Evolutionary conservation across 1,139 yeast genomes (phyloP), one percentile per base, ranked within the genome.

Genomic region (Scheffersomyces illinoinensis): DNA sequence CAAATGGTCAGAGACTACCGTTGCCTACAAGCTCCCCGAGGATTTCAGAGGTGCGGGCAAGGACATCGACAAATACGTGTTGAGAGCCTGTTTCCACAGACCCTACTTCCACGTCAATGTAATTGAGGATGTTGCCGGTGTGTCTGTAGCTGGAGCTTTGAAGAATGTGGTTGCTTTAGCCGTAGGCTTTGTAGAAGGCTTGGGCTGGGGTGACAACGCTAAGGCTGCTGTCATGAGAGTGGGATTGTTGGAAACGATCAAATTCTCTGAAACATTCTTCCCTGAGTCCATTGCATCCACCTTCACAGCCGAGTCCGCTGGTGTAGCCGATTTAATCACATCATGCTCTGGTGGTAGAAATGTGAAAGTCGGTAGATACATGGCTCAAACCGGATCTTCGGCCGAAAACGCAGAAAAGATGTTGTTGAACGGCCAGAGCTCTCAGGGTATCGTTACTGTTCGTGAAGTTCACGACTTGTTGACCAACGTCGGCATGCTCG

Each of bases 201-300:
- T 74, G 58, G 83, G 83, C 24, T 81, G 85, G 85, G 85, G 85
- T 64, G 85, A 81, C 67, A 81, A 81, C 63, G 85, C 85, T 55
- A 81, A 81, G 67, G 77, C 84, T 18, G 85, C 84, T 53, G 75
- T 81, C 58, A 81, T 81, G 85, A 72, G 85, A 67, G 76, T 79
- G 56, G 85, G 85, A 3, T 72, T 81, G 57, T 67, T 75, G 59
- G 85, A 81, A 66, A 79, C 75, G 57, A 79, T 81, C 64, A 72
- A 73, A 57, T 81, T 81, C 61, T 77, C 83, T 21, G 71, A 72
- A 59, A 72, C 69, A 46, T 79, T 78, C 60, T 77, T 78, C 76
- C 82, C 83, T 4, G 78, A 77, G 58, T 78, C 83, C 10, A 61
- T 71, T 55, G 67, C 75, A 19, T 60, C 71, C 43, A 81, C 84